phyloP scores from a whole-genome alignment of 176 grass and related monocot species.

The Rhipidocladum racemiflorum region DNA sequence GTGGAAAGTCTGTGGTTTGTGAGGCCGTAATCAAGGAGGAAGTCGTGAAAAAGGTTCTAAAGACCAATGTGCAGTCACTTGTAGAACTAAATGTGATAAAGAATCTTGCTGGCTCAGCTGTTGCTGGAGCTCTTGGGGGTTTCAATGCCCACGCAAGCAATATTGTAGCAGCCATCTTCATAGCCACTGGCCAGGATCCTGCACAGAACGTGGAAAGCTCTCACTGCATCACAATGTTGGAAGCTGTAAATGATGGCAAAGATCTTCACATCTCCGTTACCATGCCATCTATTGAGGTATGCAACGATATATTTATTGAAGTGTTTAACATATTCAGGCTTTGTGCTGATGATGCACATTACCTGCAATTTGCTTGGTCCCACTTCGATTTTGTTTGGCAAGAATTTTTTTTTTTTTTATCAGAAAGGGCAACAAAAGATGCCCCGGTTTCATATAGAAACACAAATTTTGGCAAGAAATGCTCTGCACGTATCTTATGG shows the following conservation, averaged over 20 bases:
- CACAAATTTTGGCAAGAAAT: constrained; percentile 26
- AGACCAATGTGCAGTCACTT: constrained; percentile 76
- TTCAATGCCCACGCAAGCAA: constrained; percentile 97
- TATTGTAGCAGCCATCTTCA: constrained; percentile 86
- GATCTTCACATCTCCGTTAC: constrained; percentile 97
- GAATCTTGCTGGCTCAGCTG: constrained; percentile 86
- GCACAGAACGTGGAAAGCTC: constrained; percentile 97
- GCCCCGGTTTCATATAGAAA: no score
- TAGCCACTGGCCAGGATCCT: constrained; percentile 94
- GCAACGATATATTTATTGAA: not conserved
- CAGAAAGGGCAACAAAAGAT: no score
- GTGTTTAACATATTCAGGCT: not conserved
- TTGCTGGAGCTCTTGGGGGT: constrained; percentile 88
- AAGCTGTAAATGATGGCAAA: constrained; percentile 72
- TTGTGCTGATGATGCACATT: not conserved
- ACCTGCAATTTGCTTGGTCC: constrained; percentile 10
- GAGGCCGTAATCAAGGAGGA: constrained; percentile 91
- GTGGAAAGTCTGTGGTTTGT: constrained; percentile 93
- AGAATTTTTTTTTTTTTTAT: no score
- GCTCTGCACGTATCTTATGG: constrained; percentile 22
- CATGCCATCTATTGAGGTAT: constrained; percentile 98
- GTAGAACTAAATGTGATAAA: constrained; percentile 94
- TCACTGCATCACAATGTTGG: constrained; percentile 96
- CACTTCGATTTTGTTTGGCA: constrained; percentile 28
- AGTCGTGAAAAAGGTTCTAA: constrained; percentile 86